Conservation (phyloP, 73 alveolate genomes). For the Effrenium voratum region DNA sequence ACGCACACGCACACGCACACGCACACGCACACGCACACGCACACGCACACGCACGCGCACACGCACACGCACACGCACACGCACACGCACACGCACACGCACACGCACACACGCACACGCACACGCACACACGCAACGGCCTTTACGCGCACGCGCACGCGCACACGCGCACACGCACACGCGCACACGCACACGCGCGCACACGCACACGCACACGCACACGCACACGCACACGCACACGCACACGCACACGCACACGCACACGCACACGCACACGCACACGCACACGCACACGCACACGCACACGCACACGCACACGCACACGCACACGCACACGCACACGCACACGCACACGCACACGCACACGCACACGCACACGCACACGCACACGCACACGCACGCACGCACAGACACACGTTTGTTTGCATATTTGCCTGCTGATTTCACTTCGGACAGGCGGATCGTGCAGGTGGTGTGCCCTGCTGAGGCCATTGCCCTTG, state of each 20-base stretch:
- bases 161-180: constrained; percentile 40
- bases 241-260: constrained; percentile 48
- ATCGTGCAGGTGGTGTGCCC: too few relatives aligned
- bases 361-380: constrained; percentile 54
- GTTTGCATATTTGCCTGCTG: too few relatives aligned
- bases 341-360: constrained; percentile 38
- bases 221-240: constrained; percentile 46
- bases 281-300: constrained; percentile 47
- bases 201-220: constrained; percentile 36
- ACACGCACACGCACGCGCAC: constrained; percentile 8
- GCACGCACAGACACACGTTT: too few relatives aligned
- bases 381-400: constrained; percentile 57
- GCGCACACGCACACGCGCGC: constrained; percentile 19
- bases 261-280: constrained; percentile 55
- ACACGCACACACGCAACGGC: constrained; percentile 25
- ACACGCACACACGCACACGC: constrained; percentile 18
- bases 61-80: not conserved
- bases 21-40: not conserved
- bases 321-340: constrained; percentile 46
- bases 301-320: constrained; percentile 52
- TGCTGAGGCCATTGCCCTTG: too few relatives aligned
- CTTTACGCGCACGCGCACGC: too few relatives aligned
- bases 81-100: constrained; percentile 16
- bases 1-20: not conserved
- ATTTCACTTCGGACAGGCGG: too few relatives aligned